Conservation (phyloP, 352 stramenopile species). For the Lagenidium giganteum region DNA sequence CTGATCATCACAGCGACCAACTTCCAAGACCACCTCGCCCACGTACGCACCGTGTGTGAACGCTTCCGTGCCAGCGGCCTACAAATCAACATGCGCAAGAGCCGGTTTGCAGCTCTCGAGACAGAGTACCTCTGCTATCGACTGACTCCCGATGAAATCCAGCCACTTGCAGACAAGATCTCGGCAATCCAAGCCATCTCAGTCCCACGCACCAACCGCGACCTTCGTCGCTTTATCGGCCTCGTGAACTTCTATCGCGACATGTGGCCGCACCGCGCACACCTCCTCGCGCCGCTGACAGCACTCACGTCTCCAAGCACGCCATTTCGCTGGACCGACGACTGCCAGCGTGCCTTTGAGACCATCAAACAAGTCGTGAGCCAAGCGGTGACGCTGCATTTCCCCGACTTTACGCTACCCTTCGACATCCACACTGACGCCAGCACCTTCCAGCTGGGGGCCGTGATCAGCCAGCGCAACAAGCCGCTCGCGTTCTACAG, state of each 20-base stretch:
- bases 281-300: constrained; percentile 25
- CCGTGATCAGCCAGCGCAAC: constrained; percentile 20
- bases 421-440: constrained; percentile 28
- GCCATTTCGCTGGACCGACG: constrained; percentile 16
- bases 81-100: constrained; percentile 14
- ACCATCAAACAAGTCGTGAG: not conserved
- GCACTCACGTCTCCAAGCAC: constrained; percentile 19
- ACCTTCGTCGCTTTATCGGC: constrained; percentile 2
- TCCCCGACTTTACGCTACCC: constrained; percentile 18
- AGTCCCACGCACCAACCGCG: not conserved
- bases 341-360: constrained; percentile 11
- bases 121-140: constrained; percentile 10
- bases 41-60: not conserved
- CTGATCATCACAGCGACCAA: constrained; percentile 2
- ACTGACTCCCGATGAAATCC: constrained; percentile 1
- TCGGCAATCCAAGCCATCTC: constrained; percentile 1
- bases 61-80: not conserved
- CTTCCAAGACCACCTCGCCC: constrained; percentile 1
- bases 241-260: constrained; percentile 29
- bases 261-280: constrained; percentile 21
- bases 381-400: constrained; percentile 9
- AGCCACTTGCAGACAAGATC: constrained; percentile 4
- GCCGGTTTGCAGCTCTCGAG: constrained; percentile 11
- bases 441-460: constrained; percentile 25
- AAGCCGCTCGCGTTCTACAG: constrained; percentile 12